Evolutionary conservation across 2,329 filamentous ascomycete species (phyloP), one percentile per base, ranked within the genome.

Genomic region (Alternaria sp.): DNA sequence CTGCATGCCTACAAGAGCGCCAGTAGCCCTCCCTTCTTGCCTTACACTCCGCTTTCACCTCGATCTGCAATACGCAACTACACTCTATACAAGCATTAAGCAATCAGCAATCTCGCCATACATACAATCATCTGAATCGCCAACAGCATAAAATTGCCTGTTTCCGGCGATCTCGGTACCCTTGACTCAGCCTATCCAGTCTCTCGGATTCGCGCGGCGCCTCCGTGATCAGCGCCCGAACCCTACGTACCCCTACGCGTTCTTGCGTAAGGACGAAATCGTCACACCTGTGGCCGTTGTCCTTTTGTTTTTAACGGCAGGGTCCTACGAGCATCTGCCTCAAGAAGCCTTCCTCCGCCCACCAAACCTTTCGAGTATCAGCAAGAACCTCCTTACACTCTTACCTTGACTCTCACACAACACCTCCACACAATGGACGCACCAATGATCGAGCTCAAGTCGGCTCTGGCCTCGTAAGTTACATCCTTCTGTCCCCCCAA

Each of bases 401-500:
- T 17, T 19, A n/a, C 30, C 12, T 19, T 13, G 49, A 17, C 21
- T 36, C 13, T 23, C 19, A 45, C 47, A 59, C 23, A 56, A 23
- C 51, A 57, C 53, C 72, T 69, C 65, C 62, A n/a, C 53, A 70
- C 64, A 44, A 80, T 81, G 78, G 77, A 81, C 55, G 73, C 77
- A 55, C 78, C 81, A 59, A 81, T 78, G 64, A 70, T 79, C 45
- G 82, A 84, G 69, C 77, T 85, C 46, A 80, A 83, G 76, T 80
- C 77, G 56, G 82, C 82, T 43, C 74, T 85, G 46, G 81, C 82
- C 66, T 83, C 82, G 83, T 85, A 79, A 73, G 83, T 77, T 62
- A 36, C 47, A 53, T 49, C 54, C 46, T 25, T 19, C 50, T 54
- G 49, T 50, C 36, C 30, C 25, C 32, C 23, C 45, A 63, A 51